Evolutionary conservation across 345 rosid genomes (phyloP).

Genomic region (Melaleuca quinquenervia): DNA sequence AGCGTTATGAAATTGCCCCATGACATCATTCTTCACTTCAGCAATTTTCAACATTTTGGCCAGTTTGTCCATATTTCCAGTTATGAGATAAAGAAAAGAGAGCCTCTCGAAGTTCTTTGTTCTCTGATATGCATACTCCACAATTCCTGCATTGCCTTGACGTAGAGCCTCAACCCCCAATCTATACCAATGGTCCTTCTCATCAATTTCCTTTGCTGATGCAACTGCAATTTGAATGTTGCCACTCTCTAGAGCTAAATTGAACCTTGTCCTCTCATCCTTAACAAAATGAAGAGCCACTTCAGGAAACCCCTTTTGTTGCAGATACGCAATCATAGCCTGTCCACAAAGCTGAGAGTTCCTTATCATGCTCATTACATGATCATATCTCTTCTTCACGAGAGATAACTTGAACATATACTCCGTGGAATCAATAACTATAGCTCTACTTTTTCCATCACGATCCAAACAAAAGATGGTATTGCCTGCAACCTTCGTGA

Average conservation of each 20-base stretch:
- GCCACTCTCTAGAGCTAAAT: conserved; percentile 89
- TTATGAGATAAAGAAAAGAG: conserved; percentile 82
- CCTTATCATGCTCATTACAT: conserved; percentile 92
- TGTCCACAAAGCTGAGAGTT: conserved; percentile 92
- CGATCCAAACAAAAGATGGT: conserved; percentile 73
- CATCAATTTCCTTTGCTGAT: conserved; percentile 88
- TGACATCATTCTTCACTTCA: conserved; percentile 79
- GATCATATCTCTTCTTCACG: conserved; percentile 65
- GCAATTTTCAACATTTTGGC: conserved; percentile 91
- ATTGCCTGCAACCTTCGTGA: conserved; percentile 60
- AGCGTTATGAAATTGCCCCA: conserved; percentile 97
- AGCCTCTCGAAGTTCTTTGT: conserved; percentile 96
- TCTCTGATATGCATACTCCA: conserved; percentile 92
- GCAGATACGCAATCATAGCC: conserved; percentile 91
- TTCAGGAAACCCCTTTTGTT: conserved; percentile 97
- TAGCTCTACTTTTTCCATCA: conserved; percentile 66
- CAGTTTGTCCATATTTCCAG: conserved; percentile 77
- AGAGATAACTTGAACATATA: conserved; percentile 81
- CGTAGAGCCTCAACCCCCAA: conserved; percentile 91
- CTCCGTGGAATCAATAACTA: conserved; percentile 71
- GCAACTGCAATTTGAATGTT: conserved; percentile 92
- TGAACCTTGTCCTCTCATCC: conserved; percentile 86
- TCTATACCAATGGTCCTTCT: conserved; percentile 86
- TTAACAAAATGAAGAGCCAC: conserved; percentile 95
- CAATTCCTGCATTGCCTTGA: conserved; percentile 87